These are phyloP conservation scores for Yamagishiella unicocca DNA, from an alignment of 139 green algal genomes.

Conservation along the genomic window DNA sequence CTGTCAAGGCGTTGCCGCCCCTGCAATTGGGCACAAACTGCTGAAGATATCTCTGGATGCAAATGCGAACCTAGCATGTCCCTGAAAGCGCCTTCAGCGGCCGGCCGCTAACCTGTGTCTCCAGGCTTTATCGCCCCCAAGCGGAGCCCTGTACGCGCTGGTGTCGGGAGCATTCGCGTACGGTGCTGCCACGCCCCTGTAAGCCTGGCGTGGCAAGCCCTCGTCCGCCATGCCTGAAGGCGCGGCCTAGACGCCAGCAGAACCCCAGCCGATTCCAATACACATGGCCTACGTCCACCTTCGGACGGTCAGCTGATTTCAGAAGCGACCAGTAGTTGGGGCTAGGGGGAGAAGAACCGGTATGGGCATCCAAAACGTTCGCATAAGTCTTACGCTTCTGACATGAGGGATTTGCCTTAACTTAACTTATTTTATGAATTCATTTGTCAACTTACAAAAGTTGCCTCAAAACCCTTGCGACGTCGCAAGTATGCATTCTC, in stretches of 20 bases:
- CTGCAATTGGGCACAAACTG: not conserved
- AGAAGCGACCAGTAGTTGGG: no score
- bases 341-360: no score
- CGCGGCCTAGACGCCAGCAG: not conserved
- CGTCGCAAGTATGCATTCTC: no score
- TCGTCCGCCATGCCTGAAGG: constrained; percentile 3
- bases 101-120: not conserved
- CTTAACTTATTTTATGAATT: no score
- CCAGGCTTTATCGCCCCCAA: not conserved
- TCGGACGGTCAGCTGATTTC: no score
- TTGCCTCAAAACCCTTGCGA: no score
- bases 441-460: no score
- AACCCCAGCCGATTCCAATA: not conserved
- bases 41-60: no score
- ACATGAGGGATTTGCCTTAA: no score
- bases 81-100: not conserved
- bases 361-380: no score
- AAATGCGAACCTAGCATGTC: not conserved
- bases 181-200: no score
- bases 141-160: not conserved
- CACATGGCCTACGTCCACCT: not conserved
- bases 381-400: no score
- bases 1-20: not conserved
- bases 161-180: not conserved
- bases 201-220: not conserved